These are phyloP conservation scores for Oryza meyeriana DNA, from an alignment of 176 grass and related monocot genomes.

Conservation along the genomic window DNA sequence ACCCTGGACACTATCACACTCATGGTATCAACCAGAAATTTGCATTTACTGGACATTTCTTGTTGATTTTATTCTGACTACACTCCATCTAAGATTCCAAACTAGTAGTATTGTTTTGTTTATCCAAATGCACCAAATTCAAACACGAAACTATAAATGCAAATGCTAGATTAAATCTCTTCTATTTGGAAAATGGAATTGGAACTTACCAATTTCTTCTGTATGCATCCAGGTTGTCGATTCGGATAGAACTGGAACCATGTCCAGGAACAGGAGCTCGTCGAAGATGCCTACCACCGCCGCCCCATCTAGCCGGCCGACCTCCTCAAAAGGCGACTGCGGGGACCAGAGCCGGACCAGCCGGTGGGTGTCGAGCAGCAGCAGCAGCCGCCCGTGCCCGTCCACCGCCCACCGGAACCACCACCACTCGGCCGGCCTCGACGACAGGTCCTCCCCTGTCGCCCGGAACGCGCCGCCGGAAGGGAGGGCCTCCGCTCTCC, in stretches of 20 bases:
- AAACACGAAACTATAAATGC: background rate
- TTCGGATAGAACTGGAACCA: constrained; percentile 44
- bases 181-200: background rate
- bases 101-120: background rate
- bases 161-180: background rate
- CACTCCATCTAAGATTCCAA: background rate
- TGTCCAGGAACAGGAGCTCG: constrained; percentile 57
- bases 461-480: background rate
- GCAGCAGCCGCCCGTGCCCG: constrained; percentile 53
- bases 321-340: constrained; percentile 47
- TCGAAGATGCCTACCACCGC: constrained; percentile 50
- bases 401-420: constrained; percentile 58
- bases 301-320: constrained; percentile 42
- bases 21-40: background rate
- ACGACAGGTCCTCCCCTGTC: constrained; percentile 49
- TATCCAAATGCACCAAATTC: background rate
- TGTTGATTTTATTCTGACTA: background rate
- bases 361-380: constrained; percentile 37
- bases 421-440: constrained; percentile 53
- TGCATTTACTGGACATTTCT: background rate
- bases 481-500: constrained; percentile 42
- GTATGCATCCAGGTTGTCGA: constrained; percentile 38
- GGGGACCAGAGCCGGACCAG: constrained; percentile 44
- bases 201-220: background rate
- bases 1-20: background rate